phyloP scores from a whole-genome alignment of 257 asterid genomes.

The Marsdenia floribunda region DNA sequence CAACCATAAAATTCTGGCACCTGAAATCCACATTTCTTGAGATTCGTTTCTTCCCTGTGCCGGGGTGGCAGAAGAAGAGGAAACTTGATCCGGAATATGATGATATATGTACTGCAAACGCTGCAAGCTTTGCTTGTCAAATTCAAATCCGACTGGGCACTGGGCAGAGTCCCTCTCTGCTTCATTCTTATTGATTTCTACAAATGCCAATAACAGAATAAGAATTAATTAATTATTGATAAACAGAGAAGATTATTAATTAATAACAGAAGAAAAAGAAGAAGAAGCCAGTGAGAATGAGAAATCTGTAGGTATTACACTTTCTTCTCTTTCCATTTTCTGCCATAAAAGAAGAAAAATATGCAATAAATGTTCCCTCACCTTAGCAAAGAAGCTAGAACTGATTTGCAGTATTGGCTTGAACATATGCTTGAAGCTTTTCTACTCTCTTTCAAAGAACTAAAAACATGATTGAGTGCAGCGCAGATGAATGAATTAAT shows the following conservation, averaged over 20 bases:
- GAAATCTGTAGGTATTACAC: neutral
- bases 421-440: neutral
- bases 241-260: neutral
- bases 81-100: slow-evolving; percentile 81
- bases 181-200: no score
- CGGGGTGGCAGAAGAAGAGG: slow-evolving; percentile 97
- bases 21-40: neutral
- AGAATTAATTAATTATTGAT: neutral
- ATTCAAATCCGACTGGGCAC: slow-evolving; percentile 70
- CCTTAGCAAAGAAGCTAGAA: neutral
- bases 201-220: no score
- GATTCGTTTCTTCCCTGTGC: slow-evolving; percentile 5
- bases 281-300: no score
- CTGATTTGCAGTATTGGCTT: neutral
- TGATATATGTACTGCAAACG: slow-evolving; percentile 55
- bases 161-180: slow-evolving; percentile 55
- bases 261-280: no score
- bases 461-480: slow-evolving; percentile 46
- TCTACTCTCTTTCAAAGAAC: slow-evolving; percentile 9
- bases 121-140: slow-evolving; percentile 58
- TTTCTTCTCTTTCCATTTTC: neutral
- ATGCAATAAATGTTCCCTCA: neutral
- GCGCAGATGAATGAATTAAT: slow-evolving; percentile 25
- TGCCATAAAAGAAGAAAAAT: neutral
- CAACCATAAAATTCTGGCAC: neutral